These are phyloP conservation scores for Mediolabrus comicus DNA, from an alignment of 108 stramenopile genomes.

Conservation along the genomic window DNA sequence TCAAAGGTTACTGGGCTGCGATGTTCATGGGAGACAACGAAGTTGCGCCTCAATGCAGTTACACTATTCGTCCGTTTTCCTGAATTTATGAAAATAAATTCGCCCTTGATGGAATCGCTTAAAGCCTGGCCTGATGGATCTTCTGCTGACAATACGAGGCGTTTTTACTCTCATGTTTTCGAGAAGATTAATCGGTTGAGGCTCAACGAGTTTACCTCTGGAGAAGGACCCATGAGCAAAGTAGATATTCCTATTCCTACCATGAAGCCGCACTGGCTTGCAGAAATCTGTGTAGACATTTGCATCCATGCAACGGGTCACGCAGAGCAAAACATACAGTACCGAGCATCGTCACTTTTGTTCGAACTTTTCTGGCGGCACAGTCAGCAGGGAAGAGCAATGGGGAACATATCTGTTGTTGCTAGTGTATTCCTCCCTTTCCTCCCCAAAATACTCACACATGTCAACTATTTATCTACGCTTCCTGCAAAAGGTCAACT, in stretches of 20 bases:
- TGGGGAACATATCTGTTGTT: constrained; percentile 60
- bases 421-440: constrained; percentile 77
- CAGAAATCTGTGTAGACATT: constrained; percentile 75
- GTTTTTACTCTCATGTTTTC: constrained; percentile 63
- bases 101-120: constrained; percentile 75
- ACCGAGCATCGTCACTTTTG: constrained; percentile 75
- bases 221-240: constrained; percentile 42
- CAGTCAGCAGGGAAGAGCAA: constrained; percentile 58
- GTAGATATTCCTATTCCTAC: constrained; percentile 31
- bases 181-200: constrained; percentile 52
- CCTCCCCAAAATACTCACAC: constrained; percentile 62
- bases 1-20: constrained; percentile 72
- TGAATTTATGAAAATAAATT: constrained; percentile 70
- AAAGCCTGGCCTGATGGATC: constrained; percentile 35
- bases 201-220: constrained; percentile 37
- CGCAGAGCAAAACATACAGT: constrained; percentile 76
- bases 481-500: constrained; percentile 74
- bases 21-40: constrained; percentile 82
- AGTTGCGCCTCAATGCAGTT: constrained; percentile 81
- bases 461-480: constrained; percentile 68
- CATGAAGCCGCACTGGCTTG: constrained; percentile 81
- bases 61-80: constrained; percentile 81
- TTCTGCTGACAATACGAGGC: constrained; percentile 28
- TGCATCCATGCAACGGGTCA: constrained; percentile 80
- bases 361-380: constrained; percentile 80